A percentile compares a stretch with the other conserved stretches of the same genome.
Evolutionary conservation across 106 monocot species (phyloP).

Genomic region (Xerophyta viscosa): DNA sequence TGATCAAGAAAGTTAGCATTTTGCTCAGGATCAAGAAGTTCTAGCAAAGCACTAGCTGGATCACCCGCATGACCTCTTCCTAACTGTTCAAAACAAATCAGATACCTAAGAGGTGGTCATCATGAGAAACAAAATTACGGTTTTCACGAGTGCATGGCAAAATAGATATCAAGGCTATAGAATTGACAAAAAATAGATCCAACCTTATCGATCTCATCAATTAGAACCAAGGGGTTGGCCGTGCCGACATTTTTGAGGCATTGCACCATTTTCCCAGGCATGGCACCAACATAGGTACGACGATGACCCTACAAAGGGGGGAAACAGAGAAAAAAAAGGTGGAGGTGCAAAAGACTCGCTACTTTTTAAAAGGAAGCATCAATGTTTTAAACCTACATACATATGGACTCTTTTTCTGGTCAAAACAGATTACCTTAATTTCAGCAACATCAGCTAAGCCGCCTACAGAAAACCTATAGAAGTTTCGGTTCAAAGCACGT

Average conservation of each 20-base stretch:
- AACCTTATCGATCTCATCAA: constrained; percentile 99
- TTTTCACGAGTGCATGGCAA: too few relatives aligned
- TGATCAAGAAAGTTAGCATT: constrained; percentile 98
- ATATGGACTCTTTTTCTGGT: too few relatives aligned
- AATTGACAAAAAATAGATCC: neutral
- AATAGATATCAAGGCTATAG: neutral
- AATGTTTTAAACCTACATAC: too few relatives aligned
- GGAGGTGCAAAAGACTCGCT: too few relatives aligned
- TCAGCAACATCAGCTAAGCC: constrained; percentile 97
- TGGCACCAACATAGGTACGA: constrained; percentile 98
- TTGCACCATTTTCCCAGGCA: constrained; percentile 99
- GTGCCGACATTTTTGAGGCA: constrained; percentile 92
- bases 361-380: too few relatives aligned
- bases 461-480: constrained; percentile 84
- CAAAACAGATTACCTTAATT: constrained; percentile 79
- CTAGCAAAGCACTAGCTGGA: constrained; percentile 93
- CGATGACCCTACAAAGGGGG: constrained; percentile 91
- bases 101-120: too few relatives aligned
- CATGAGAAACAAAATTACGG: too few relatives aligned
- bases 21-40: constrained; percentile 98
- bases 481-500: constrained; percentile 70
- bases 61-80: constrained; percentile 97
- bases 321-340: too few relatives aligned
- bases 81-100: too few relatives aligned
- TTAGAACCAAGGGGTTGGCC: constrained; percentile 85